These are phyloP conservation scores for Xylariaceae sp. DNA, from an alignment of 2,329 filamentous ascomycete genomes.

Conservation along the genomic window DNA sequence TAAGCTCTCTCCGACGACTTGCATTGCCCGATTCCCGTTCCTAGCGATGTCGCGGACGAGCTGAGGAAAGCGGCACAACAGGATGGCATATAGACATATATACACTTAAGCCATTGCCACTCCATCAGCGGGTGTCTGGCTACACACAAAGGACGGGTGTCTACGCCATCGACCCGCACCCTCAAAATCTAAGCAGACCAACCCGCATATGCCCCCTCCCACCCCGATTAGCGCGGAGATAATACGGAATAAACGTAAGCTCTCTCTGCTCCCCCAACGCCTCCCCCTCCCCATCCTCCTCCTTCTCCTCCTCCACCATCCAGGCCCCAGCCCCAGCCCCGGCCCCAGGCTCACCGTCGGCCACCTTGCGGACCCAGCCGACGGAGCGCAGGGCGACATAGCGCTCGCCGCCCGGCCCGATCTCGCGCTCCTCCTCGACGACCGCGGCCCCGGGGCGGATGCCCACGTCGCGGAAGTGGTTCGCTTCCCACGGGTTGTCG, in stretches of 20 bases:
- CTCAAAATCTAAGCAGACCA: conserved; percentile 35
- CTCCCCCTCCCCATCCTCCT: too few species aligned
- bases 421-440: conserved; percentile 18
- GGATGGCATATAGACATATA: too few species aligned
- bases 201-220: conserved; percentile 59
- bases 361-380: conserved; percentile 31
- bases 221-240: conserved; percentile 56
- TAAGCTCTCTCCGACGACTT: too few species aligned
- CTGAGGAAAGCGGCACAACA: too few species aligned
- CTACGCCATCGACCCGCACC: conserved; percentile 1
- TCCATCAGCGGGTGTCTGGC: too few species aligned
- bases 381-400: conserved; percentile 34
- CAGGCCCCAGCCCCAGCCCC: too few species aligned
- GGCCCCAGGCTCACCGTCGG: conserved; percentile 25
- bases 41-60: too few species aligned
- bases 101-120: too few species aligned
- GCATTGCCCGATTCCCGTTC: too few species aligned
- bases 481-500: conserved; percentile 57
- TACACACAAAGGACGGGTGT: not conserved
- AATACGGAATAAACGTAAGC: conserved; percentile 57
- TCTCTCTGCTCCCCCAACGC: conserved; percentile 36
- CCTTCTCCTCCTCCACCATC: too few species aligned
- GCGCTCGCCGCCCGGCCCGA: conserved; percentile 29
- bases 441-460: conserved; percentile 19
- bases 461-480: conserved; percentile 56